Conservation (phyloP, 371 early-diverging fungal species). For the Syncephalastrum sp. region DNA sequence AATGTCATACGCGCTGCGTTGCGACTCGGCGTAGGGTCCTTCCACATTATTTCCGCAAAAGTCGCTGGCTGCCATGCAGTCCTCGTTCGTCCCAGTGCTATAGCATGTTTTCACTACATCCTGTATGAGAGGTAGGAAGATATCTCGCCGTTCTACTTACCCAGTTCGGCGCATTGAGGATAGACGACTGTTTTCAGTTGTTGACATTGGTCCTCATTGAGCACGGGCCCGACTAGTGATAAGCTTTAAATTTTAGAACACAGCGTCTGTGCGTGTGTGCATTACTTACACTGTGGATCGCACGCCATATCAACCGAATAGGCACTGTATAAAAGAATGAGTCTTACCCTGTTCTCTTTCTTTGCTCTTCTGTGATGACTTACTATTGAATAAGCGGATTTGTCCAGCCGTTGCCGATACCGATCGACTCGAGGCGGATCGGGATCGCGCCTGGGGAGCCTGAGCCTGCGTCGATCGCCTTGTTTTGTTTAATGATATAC, state of each 20-base stretch:
- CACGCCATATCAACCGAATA: constrained; percentile 22
- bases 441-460: not conserved
- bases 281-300: constrained; percentile 24
- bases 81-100: constrained; percentile 1
- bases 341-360: not conserved
- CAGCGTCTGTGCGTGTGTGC: not conserved
- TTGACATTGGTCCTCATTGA: constrained; percentile 8
- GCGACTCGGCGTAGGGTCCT: constrained; percentile 8
- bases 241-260: not conserved
- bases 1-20: constrained; percentile 21
- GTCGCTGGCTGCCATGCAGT: constrained; percentile 14
- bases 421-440: constrained; percentile 26
- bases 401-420: constrained; percentile 31
- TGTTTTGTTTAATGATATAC: constrained; percentile 25
- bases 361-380: not conserved
- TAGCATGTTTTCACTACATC: constrained; percentile 21
- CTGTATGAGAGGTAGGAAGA: not conserved
- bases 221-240: constrained; percentile 17
- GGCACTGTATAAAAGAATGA: constrained; percentile 9
- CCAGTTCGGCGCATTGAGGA: constrained; percentile 7
- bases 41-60: constrained; percentile 20
- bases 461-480: not conserved
- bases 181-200: constrained; percentile 5
- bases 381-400: constrained; percentile 30
- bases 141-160: constrained; percentile 5